Conservation (phyloP, 805 yeast genomes). For the Saccharomycopsis olivae region DNA sequence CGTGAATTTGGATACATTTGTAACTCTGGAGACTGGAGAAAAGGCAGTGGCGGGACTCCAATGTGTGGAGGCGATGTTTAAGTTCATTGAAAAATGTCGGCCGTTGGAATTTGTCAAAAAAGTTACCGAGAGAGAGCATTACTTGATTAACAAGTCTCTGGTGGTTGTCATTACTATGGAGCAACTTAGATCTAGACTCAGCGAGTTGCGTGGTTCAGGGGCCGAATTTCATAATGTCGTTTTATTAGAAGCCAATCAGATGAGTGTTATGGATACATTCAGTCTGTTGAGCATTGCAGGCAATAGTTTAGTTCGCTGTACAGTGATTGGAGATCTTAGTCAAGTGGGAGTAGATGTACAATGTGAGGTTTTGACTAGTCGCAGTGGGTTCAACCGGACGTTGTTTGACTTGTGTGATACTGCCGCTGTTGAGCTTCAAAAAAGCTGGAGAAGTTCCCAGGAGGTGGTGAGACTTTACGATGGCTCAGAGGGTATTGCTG, state of each 20-base stretch:
- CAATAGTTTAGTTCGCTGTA: background rate
- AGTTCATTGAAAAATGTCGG: background rate
- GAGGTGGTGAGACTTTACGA: too few species aligned
- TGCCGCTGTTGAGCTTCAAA: background rate
- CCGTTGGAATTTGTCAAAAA: background rate
- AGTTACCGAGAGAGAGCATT: background rate
- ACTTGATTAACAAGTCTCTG: background rate
- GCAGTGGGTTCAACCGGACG: background rate
- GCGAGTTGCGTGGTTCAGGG: too few species aligned
- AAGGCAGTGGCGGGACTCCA: background rate
- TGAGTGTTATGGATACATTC: background rate
- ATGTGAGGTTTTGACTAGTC: background rate
- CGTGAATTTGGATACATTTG: conserved; percentile 6
- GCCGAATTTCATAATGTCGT: background rate
- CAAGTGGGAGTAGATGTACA: background rate
- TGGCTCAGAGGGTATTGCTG: background rate
- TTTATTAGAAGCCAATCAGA: background rate
- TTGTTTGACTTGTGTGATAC: background rate
- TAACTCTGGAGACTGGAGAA: conserved; percentile 1
- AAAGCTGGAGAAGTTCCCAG: too few species aligned
- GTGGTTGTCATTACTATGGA: background rate
- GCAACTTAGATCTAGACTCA: background rate
- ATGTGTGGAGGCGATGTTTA: background rate
- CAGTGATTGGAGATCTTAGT: background rate
- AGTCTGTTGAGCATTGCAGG: background rate